Conservation (phyloP, 441 rosid species). For the Daphne laureola region DNA sequence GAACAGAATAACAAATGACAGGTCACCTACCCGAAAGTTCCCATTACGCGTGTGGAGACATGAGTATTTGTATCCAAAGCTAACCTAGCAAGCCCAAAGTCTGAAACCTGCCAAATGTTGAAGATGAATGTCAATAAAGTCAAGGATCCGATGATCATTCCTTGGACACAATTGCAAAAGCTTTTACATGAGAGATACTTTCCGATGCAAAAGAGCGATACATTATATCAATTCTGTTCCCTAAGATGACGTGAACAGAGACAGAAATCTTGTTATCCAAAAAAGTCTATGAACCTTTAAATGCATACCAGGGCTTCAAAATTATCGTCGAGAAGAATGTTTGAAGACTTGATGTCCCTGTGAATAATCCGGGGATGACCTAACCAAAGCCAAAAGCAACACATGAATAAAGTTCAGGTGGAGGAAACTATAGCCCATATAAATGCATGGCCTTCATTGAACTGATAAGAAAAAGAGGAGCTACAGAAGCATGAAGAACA, state of each 20-base stretch:
- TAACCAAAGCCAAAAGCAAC: slow-evolving; percentile 17
- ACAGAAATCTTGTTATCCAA: not conserved
- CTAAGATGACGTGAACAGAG: not conserved
- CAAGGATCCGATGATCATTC: too few relatives aligned
- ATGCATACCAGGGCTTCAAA: slow-evolving; percentile 77
- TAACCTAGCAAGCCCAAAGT: slow-evolving; percentile 91
- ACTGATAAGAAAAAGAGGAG: too few relatives aligned
- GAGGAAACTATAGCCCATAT: too few relatives aligned
- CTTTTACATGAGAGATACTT: too few relatives aligned
- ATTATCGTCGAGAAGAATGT: slow-evolving; percentile 77
- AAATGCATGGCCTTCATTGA: too few relatives aligned
- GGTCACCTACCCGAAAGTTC: slow-evolving; percentile 77
- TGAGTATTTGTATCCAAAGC: slow-evolving; percentile 83
- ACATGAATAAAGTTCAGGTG: too few relatives aligned
- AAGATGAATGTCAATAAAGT: too few relatives aligned
- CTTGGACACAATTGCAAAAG: too few relatives aligned
- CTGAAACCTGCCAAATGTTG: slow-evolving; percentile 55
- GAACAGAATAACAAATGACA: not conserved
- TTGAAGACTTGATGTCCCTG: slow-evolving; percentile 95
- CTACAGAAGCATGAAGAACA: too few relatives aligned
- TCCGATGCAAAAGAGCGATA: slow-evolving; percentile 10
- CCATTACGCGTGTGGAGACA: slow-evolving; percentile 90
- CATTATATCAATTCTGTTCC: slow-evolving; percentile 12
- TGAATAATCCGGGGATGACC: slow-evolving; percentile 96
- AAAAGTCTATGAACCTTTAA: slow-evolving; percentile 9